These are phyloP conservation scores for Zygnema cylindricum DNA, from an alignment of 139 green algal species.

Conservation along the genomic window DNA sequence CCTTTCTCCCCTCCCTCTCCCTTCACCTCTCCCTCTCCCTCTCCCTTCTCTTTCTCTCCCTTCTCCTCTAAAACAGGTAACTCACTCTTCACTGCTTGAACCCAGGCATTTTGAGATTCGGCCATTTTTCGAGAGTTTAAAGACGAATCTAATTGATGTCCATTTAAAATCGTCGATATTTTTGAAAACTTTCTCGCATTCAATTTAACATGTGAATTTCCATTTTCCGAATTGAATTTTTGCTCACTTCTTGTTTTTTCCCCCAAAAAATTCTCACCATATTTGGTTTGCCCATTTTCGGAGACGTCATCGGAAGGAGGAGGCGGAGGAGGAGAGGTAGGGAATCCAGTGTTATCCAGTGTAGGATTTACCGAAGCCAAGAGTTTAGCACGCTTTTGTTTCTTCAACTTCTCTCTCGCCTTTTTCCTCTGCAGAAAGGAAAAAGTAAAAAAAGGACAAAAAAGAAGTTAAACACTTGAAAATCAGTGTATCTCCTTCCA, in stretches of 20 bases:
- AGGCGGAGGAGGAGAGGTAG: background rate
- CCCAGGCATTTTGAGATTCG: constrained; percentile 2
- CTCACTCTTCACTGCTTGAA: constrained; percentile 13
- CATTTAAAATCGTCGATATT: background rate
- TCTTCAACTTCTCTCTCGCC: background rate
- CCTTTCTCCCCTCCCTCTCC: background rate
- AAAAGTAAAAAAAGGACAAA: background rate
- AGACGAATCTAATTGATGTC: background rate
- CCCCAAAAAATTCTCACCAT: too few relatives aligned
- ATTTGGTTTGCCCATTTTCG: too few relatives aligned
- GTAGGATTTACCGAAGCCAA: background rate
- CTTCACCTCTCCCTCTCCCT: background rate
- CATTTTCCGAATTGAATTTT: background rate
- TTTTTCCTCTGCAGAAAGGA: background rate
- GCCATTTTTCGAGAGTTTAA: background rate
- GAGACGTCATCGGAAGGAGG: too few relatives aligned
- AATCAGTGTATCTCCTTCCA: too few relatives aligned
- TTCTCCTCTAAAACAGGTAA: background rate
- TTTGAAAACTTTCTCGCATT: background rate
- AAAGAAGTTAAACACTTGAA: too few relatives aligned
- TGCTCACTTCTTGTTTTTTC: background rate
- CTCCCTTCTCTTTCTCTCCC: background rate
- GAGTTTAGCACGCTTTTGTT: background rate
- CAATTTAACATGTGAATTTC: background rate
- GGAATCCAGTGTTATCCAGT: background rate